Conservation (phyloP, 805 yeast genomes). For the Ogataea pilisensis region DNA sequence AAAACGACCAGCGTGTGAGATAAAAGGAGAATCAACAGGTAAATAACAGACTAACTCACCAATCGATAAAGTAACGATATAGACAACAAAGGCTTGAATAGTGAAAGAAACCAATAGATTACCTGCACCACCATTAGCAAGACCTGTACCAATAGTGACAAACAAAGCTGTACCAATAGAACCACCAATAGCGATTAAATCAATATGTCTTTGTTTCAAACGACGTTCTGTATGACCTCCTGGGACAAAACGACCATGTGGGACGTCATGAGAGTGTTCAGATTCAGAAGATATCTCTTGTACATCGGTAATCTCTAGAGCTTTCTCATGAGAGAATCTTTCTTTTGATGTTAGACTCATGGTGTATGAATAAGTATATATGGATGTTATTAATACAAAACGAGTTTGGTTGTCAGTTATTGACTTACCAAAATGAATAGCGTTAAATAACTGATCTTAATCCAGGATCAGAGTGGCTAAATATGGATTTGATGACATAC, state of each 20-base stretch:
- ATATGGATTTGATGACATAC: too few species aligned
- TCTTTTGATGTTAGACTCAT: too few species aligned
- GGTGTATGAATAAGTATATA: too few species aligned
- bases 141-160: conserved; percentile 34
- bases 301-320: too few species aligned
- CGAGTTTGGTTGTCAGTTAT: too few species aligned
- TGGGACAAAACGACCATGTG: conserved; percentile 1
- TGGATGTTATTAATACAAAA: too few species aligned
- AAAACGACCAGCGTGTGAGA: conserved; percentile 34
- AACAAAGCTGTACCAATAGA: conserved; percentile 38
- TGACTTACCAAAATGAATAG: too few species aligned
- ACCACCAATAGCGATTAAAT: conserved; percentile 39
- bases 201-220: conserved; percentile 33
- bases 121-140: conserved; percentile 32
- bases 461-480: too few species aligned
- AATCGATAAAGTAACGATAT: conserved; percentile 32
- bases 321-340: too few species aligned
- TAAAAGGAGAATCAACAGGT: conserved; percentile 36
- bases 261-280: neutral
- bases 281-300: neutral
- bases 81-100: conserved; percentile 30
- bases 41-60: conserved; percentile 36
- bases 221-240: conserved; percentile 28
- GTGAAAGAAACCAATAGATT: conserved; percentile 30
- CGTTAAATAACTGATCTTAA: too few species aligned